phyloP scores from a whole-genome alignment of 169 alveolate species.

The Sarcocystis neurona region DNA sequence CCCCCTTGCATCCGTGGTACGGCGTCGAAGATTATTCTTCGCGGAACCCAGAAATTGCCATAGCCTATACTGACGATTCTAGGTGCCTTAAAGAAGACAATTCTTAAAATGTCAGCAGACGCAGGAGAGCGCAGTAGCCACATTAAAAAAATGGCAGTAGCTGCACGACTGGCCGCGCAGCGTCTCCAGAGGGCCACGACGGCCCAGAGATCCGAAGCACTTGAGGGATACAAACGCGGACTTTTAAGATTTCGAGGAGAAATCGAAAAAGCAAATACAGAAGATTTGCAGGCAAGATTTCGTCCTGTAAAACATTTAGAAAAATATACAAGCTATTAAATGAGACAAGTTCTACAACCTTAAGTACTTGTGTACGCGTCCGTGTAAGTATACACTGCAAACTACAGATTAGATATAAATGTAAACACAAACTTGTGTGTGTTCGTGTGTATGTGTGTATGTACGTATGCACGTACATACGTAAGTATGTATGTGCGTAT shows the following conservation, averaged over 20 bases:
- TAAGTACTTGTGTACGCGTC: not conserved
- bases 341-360: not conserved
- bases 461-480: not conserved
- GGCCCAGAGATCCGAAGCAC: not conserved
- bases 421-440: not conserved
- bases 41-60: too few relatives aligned
- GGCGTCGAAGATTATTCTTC: too few relatives aligned
- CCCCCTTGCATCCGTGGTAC: too few relatives aligned
- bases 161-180: not conserved
- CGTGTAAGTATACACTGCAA: not conserved
- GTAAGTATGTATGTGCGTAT: too few relatives aligned
- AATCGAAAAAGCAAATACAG: constrained; percentile 5
- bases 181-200: constrained; percentile 4
- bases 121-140: too few relatives aligned
- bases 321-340: too few relatives aligned
- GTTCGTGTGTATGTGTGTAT: too few relatives aligned
- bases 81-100: too few relatives aligned
- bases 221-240: not conserved
- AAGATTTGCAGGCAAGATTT: not conserved
- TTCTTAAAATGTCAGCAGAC: too few relatives aligned
- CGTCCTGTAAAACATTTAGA: too few relatives aligned
- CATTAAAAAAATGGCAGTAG: too few relatives aligned
- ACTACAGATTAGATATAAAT: not conserved
- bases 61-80: too few relatives aligned
- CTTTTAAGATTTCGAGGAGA: not conserved